These are phyloP conservation scores for Tolypocladium paradoxum DNA, from an alignment of 2,329 filamentous ascomycete genomes.

Conservation along the genomic window DNA sequence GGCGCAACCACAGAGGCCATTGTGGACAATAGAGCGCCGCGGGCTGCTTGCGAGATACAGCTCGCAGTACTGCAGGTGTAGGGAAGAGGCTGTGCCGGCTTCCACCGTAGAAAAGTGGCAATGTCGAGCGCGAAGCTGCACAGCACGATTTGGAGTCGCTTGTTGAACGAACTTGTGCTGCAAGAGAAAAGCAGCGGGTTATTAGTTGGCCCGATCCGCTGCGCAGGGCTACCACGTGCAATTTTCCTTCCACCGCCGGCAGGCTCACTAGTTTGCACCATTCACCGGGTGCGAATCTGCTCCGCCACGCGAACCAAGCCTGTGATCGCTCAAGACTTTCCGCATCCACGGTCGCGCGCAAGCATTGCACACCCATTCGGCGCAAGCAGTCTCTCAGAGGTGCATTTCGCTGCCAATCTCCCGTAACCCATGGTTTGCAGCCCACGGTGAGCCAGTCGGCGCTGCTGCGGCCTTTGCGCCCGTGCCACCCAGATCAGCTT, in stretches of 20 bases:
- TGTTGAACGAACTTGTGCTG: not conserved
- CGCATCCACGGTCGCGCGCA: not conserved
- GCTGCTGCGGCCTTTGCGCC: slow-evolving; percentile 3
- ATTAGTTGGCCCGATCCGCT: not conserved
- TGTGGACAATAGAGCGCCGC: not conserved
- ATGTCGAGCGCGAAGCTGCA: not conserved
- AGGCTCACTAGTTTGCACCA: not conserved
- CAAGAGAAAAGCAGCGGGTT: not conserved
- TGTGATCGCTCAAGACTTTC: not conserved
- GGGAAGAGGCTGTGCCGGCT: not conserved
- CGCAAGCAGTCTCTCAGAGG: not conserved
- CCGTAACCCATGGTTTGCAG: slow-evolving; percentile 10
- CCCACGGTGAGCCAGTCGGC: slow-evolving; percentile 19
- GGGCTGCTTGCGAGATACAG: not conserved
- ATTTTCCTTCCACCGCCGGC: not conserved
- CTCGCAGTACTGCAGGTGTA: not conserved
- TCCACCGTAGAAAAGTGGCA: not conserved
- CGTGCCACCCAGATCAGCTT: not conserved
- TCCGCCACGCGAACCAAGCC: not conserved
- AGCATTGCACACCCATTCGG: not conserved
- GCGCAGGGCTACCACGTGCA: not conserved
- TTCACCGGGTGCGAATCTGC: not conserved
- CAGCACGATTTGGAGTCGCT: not conserved
- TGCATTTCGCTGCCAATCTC: too few species aligned
- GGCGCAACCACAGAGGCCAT: slow-evolving; percentile 9